Evolutionary conservation across 345 rosid species (phyloP).

Genomic region (Arabis alpina): DNA sequence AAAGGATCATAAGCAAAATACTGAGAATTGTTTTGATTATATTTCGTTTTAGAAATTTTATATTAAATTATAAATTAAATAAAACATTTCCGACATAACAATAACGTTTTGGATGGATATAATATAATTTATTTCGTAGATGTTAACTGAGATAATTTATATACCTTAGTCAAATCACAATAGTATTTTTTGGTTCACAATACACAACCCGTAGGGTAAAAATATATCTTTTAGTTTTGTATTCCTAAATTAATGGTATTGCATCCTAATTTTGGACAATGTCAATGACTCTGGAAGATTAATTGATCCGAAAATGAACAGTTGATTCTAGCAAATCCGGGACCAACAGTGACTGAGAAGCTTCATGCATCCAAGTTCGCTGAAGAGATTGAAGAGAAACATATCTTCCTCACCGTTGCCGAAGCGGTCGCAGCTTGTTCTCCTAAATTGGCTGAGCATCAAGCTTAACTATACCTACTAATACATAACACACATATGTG

Average conservation of each 20-base stretch:
- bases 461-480: slow-evolving; percentile 34
- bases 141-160: background rate
- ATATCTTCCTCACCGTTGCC: slow-evolving; percentile 65
- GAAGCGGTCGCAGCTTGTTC: slow-evolving; percentile 63
- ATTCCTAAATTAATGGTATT: background rate
- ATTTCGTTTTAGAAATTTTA: background rate
- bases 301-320: slow-evolving; percentile 23
- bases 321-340: slow-evolving; percentile 85
- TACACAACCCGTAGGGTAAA: background rate
- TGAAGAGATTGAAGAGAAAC: slow-evolving; percentile 56
- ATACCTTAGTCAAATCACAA: too few relatives aligned
- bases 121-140: background rate
- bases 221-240: background rate
- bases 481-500: background rate
- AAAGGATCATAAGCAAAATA: background rate
- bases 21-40: background rate
- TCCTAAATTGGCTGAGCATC: slow-evolving; percentile 53
- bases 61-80: background rate
- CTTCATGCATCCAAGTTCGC: slow-evolving; percentile 60
- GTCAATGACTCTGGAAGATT: background rate
- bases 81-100: background rate
- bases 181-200: background rate
- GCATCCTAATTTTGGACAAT: background rate
- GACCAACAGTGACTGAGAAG: slow-evolving; percentile 71
- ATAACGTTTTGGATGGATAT: background rate